Evolutionary conservation across 805 yeast species (phyloP).

Genomic region (Schwanniomyces occidentalis): DNA sequence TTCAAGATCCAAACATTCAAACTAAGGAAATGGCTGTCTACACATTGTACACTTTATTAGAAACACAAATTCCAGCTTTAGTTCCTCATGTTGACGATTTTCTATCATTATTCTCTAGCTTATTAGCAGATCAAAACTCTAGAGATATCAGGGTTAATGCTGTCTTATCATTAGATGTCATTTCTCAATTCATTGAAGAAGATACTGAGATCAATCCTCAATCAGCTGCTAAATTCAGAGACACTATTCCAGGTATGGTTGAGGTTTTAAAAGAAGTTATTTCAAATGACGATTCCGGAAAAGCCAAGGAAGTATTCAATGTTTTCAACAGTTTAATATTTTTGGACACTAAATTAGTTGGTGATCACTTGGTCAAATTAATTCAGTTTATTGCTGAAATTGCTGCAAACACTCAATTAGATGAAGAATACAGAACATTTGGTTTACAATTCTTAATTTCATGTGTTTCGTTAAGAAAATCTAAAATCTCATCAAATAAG

Average conservation of each 20-base stretch:
- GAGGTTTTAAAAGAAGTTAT: conserved; percentile 76
- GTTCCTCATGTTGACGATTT: conserved; percentile 62
- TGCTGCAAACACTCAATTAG: conserved; percentile 61
- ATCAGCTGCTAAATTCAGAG: conserved; percentile 55
- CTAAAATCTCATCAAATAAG: conserved; percentile 75
- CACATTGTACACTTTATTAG: conserved; percentile 75
- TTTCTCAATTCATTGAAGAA: conserved; percentile 68
- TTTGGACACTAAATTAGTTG: conserved; percentile 75
- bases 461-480: conserved; percentile 75
- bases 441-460: conserved; percentile 84
- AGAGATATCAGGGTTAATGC: conserved; percentile 79
- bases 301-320: conserved; percentile 75
- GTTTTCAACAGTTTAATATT: conserved; percentile 78
- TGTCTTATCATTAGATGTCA: conserved; percentile 73
- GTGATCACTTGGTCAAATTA: conserved; percentile 69
- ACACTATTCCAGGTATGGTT: conserved; percentile 77
- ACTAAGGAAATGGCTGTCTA: conserved; percentile 82
- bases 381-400: conserved; percentile 75
- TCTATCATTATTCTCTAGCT: conserved; percentile 65
- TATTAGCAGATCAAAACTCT: conserved; percentile 63
- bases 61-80: conserved; percentile 62
- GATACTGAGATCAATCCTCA: conserved; percentile 46
- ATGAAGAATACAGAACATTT: conserved; percentile 79
- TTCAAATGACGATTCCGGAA: conserved; percentile 65
- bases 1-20: conserved; percentile 49